Conservation (phyloP, 352 stramenopile genomes). For the Pythium coloratum region DNA sequence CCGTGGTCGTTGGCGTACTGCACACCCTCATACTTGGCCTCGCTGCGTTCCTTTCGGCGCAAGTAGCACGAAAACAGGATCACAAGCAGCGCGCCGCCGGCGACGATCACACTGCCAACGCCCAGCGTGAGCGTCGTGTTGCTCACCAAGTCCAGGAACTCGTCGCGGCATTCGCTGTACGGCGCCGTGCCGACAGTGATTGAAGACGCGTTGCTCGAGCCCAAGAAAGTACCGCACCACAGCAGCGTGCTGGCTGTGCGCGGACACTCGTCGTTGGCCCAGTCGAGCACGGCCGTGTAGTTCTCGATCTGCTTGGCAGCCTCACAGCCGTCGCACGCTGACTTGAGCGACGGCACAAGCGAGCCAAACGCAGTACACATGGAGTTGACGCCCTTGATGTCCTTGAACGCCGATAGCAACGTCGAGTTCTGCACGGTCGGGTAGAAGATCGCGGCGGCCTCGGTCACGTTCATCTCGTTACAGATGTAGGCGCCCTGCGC, state of each 20-base stretch:
- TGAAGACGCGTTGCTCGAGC: constrained; percentile 18
- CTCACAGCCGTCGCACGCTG: constrained; percentile 52
- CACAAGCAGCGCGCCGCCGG: constrained; percentile 40
- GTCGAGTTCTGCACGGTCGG: constrained; percentile 32
- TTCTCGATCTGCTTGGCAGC: constrained; percentile 57
- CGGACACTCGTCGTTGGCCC: constrained; percentile 77
- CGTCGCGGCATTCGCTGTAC: constrained; percentile 46
- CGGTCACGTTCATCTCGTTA: constrained; percentile 52
- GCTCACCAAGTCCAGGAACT: constrained; percentile 50
- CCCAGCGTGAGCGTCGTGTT: constrained; percentile 41
- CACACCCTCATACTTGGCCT: constrained; percentile 11
- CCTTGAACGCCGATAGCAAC: constrained; percentile 36
- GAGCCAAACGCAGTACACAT: constrained; percentile 53
- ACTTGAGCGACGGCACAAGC: constrained; percentile 37
- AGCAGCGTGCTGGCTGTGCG: constrained; percentile 45
- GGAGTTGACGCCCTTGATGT: constrained; percentile 51
- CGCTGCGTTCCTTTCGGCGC: constrained; percentile 29
- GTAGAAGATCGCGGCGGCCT: constrained; percentile 52
- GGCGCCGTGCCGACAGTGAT: constrained; percentile 33
- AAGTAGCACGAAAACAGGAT: constrained; percentile 48
- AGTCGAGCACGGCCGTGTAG: constrained; percentile 74
- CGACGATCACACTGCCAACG: constrained; percentile 39
- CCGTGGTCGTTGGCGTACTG: constrained; percentile 8
- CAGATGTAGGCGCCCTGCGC: constrained; percentile 72
- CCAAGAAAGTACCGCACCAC: constrained; percentile 68